Base-by-base conservation (phyloP, 2,329 filamentous ascomycete genomes). In the Paraphoma chrysanthemicola region DNA sequence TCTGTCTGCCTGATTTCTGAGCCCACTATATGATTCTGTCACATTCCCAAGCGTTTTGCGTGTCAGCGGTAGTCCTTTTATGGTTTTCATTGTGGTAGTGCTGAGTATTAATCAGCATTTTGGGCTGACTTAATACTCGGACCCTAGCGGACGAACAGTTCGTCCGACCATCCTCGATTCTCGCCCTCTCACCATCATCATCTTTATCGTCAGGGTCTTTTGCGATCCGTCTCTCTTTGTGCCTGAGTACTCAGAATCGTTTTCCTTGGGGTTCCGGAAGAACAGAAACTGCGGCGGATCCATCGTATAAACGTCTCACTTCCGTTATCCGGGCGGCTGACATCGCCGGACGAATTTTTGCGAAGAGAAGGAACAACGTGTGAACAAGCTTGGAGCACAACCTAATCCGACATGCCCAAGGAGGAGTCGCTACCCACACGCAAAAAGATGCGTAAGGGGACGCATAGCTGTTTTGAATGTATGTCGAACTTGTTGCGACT, bases 401-500 rank as follows among this genome's bases (percentile, higher is more conserved):
- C 50, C 44, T 28, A 48, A 49, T n/a, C n/a, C 70, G 66, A 57
- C 17, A 77, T 77, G 74, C 74, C 74, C 1, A 77, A 77, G 63
- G 72, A 74, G 59, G 64, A 70, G 48, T 64, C 72, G 43, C 49
- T 73, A 54, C 68, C 70, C 42, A 64, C 67, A 36, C 70, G 75
- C 48, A 78, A 77, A 65, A 79, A 76, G 72, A 79, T 79, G 77
- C 70, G 77, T 51, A 79, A 79, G 62, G 77, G 77, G 18, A 79
- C 77, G 48, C 77, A 78, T 63, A 78, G 76, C 60, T 79, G 77
- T 66, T 79, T 79, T 55, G 77, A 79, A 71, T 79, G 77, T 78
- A 77, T 54, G 76, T 76, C 57, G 46, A 54, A 42, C 54, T 50
- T 23, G 36, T 57, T 44, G 30, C 52, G 51, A 52, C 49, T 29